Evolutionary conservation across 2,329 filamentous ascomycete genomes (phyloP).

Genomic region (Neofusicoccum kwambonambiense): DNA sequence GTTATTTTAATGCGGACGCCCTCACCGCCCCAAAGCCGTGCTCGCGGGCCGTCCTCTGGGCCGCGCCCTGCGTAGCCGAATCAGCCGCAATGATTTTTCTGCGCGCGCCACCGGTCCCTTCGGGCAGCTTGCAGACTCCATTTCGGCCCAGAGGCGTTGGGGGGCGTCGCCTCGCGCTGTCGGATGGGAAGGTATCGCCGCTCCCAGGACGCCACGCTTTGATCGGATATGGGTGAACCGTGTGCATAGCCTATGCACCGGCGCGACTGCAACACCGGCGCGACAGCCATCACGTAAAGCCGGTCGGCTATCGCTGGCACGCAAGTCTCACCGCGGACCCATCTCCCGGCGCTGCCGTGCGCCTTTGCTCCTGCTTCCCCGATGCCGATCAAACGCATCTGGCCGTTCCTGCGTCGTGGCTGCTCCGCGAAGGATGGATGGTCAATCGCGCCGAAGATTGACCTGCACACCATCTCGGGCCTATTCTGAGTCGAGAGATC

Average conservation of each 20-base stretch:
- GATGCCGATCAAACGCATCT: constrained; percentile 1
- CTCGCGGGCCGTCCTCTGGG: not conserved
- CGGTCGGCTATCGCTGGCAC: no score
- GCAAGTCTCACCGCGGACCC: not conserved
- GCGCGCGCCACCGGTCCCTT: not conserved
- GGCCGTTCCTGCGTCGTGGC: not conserved
- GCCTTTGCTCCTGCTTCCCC: not conserved
- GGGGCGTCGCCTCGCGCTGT: no score
- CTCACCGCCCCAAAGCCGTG: not conserved
- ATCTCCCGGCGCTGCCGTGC: not conserved
- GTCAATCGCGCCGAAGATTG: not conserved
- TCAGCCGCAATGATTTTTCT: not conserved
- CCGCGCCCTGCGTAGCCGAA: not conserved
- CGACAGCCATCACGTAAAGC: no score
- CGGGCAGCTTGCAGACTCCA: not conserved
- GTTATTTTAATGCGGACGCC: not conserved
- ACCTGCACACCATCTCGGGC: not conserved
- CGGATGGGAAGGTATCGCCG: no score
- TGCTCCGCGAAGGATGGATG: not conserved
- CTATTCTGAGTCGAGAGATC: not conserved
- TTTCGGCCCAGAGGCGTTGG: not conserved
- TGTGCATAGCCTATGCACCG: no score
- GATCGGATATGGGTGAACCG: no score
- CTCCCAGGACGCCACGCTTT: no score
- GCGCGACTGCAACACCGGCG: no score